A percentile compares a stretch with the other conserved stretches of the same genome.
phyloP scores from a whole-genome alignment of 2,329 filamentous ascomycete species.

The Cercospora nicotianae region DNA sequence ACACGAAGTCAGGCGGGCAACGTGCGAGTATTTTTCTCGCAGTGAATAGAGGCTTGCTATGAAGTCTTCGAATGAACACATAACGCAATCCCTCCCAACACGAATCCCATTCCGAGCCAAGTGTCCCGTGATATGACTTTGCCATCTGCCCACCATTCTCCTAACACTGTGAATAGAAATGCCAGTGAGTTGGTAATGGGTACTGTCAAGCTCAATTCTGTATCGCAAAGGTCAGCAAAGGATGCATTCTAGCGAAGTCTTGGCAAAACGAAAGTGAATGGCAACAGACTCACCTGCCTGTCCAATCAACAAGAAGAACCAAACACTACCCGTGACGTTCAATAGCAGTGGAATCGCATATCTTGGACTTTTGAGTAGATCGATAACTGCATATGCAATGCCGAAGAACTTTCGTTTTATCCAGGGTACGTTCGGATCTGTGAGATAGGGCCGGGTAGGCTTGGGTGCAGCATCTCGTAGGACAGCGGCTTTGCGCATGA shows the following conservation, averaged over 20 bases:
- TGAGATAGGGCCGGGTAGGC: constrained; percentile 53
- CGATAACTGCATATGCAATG: constrained; percentile 71
- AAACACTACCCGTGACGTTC: constrained; percentile 89
- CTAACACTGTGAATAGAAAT: constrained; percentile 92
- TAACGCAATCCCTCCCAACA: constrained; percentile 75
- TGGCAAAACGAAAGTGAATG: constrained; percentile 29
- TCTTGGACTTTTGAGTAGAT: constrained; percentile 74
- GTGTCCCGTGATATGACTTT: constrained; percentile 89
- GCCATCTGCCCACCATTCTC: constrained; percentile 90
- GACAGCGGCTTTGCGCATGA: constrained; percentile 83
- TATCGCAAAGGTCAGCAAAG: background rate
- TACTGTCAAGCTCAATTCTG: constrained; percentile 88
- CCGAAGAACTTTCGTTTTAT: constrained; percentile 63
- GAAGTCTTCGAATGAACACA: constrained; percentile 66
- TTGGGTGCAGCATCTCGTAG: constrained; percentile 49
- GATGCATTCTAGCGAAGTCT: background rate
- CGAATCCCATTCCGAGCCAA: constrained; percentile 76
- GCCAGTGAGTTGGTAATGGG: constrained; percentile 93
- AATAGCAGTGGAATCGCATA: constrained; percentile 83
- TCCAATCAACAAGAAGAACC: constrained; percentile 94
- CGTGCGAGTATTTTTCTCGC: background rate
- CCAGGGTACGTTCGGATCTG: constrained; percentile 52
- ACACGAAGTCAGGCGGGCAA: background rate
- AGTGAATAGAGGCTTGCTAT: background rate
- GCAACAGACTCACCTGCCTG: constrained; percentile 69